Conservation (phyloP, 2,329 filamentous ascomycete genomes). For the Fulvia fulva region DNA sequence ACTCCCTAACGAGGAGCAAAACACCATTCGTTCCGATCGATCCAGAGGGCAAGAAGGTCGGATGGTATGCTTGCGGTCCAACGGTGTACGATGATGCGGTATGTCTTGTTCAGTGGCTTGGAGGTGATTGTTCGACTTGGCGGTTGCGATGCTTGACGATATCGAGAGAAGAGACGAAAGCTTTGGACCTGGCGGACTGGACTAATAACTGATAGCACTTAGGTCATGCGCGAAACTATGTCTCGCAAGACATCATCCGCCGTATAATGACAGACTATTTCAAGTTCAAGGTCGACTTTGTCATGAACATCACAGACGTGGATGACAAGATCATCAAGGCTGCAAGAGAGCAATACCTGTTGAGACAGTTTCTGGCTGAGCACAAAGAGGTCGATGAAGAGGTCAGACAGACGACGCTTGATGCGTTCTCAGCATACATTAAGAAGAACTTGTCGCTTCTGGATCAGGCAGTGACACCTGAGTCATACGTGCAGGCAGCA, state of each 20-base stretch:
- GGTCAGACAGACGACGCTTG: slow-evolving; percentile 47
- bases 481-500: slow-evolving; percentile 46
- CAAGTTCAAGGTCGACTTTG: slow-evolving; percentile 75
- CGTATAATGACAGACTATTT: slow-evolving; percentile 82
- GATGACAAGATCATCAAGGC: slow-evolving; percentile 61
- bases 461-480: slow-evolving; percentile 40
- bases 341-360: slow-evolving; percentile 72
- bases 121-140: neutral
- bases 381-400: slow-evolving; percentile 45
- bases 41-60: slow-evolving; percentile 61
- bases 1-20: slow-evolving; percentile 72
- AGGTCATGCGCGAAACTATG: slow-evolving; percentile 85
- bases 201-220: slow-evolving; percentile 50
- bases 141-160: slow-evolving; percentile 11
- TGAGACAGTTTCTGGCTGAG: slow-evolving; percentile 61
- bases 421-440: slow-evolving; percentile 55
- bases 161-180: neutral
- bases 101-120: neutral
- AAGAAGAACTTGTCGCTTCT: slow-evolving; percentile 65
- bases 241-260: slow-evolving; percentile 82
- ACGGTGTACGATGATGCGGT: slow-evolving; percentile 70
- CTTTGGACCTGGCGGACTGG: neutral
- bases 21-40: slow-evolving; percentile 72
- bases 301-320: slow-evolving; percentile 89
- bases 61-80: slow-evolving; percentile 87